These are phyloP conservation scores for Colletotrichum scovillei DNA, from an alignment of 2,329 filamentous ascomycete species.

Conservation along the genomic window DNA sequence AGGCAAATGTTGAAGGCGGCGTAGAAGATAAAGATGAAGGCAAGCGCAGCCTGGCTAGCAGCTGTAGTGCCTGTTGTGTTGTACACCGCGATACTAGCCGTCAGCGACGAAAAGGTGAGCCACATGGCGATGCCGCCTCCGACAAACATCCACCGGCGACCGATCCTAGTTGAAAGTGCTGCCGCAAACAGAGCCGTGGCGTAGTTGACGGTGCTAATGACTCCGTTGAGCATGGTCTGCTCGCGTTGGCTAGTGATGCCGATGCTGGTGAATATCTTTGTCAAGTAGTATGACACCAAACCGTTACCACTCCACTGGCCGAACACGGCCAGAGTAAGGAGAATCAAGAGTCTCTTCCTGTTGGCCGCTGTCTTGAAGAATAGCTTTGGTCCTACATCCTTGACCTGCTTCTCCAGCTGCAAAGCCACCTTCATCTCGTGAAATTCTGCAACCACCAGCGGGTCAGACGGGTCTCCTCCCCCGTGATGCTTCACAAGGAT, in stretches of 20 bases:
- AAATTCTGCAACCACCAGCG: slow-evolving; percentile 59
- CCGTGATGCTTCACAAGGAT: slow-evolving; percentile 56
- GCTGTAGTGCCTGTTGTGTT: slow-evolving; percentile 2
- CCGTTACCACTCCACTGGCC: slow-evolving; percentile 44
- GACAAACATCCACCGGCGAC: slow-evolving; percentile 43
- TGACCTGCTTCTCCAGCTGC: neutral
- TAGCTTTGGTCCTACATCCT: neutral
- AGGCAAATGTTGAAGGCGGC: neutral
- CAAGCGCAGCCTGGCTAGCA: neutral
- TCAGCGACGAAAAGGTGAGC: slow-evolving; percentile 22
- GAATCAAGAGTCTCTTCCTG: slow-evolving; percentile 40
- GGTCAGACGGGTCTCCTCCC: slow-evolving; percentile 61
- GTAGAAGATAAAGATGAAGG: neutral
- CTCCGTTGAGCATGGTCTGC: slow-evolving; percentile 54
- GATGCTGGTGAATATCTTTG: slow-evolving; percentile 44
- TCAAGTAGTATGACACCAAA: slow-evolving; percentile 52
- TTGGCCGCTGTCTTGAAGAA: slow-evolving; percentile 41
- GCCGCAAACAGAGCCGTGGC: slow-evolving; percentile 8
- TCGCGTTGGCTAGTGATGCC: slow-evolving; percentile 45
- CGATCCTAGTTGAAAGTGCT: neutral
- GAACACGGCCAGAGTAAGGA: slow-evolving; percentile 39
- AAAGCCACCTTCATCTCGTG: slow-evolving; percentile 39
- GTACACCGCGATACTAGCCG: slow-evolving; percentile 18
- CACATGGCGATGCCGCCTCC: slow-evolving; percentile 42
- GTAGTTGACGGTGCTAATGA: slow-evolving; percentile 14